phyloP scores from a whole-genome alignment of 495 filamentous ascomycete species.

The Pseudevernia furfuracea region DNA sequence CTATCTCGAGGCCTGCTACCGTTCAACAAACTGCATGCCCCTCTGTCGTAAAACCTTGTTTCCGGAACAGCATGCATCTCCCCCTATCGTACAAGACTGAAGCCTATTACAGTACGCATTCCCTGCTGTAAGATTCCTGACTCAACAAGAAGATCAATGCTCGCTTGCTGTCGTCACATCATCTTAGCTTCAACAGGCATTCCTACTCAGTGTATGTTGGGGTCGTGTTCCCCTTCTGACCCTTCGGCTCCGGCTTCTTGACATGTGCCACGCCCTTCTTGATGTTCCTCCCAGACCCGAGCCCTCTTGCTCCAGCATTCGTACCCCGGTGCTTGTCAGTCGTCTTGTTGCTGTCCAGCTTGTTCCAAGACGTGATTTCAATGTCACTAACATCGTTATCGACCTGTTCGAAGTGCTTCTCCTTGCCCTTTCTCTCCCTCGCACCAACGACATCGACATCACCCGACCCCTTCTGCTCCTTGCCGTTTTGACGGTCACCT shows the following conservation, averaged over 20 bases:
- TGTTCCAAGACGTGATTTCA: neutral
- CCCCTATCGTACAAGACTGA: neutral
- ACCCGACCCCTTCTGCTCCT: neutral
- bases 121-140: neutral
- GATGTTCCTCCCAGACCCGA: neutral
- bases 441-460: slow-evolving; percentile 1
- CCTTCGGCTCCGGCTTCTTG: neutral
- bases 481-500: neutral
- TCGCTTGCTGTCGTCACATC: neutral
- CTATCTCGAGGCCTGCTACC: neutral
- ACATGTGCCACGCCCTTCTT: neutral
- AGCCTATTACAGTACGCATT: neutral
- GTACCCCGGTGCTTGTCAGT: neutral
- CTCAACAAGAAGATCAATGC: neutral
- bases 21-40: neutral
- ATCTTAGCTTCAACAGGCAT: neutral
- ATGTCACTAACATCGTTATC: neutral
- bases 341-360: neutral
- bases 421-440: neutral
- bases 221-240: neutral
- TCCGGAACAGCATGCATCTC: neutral
- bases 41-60: neutral
- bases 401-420: neutral
- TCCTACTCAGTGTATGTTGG: neutral
- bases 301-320: neutral